Base-by-base conservation (phyloP, 495 filamentous ascomycete genomes). In the Hypoxylon intermedium region DNA sequence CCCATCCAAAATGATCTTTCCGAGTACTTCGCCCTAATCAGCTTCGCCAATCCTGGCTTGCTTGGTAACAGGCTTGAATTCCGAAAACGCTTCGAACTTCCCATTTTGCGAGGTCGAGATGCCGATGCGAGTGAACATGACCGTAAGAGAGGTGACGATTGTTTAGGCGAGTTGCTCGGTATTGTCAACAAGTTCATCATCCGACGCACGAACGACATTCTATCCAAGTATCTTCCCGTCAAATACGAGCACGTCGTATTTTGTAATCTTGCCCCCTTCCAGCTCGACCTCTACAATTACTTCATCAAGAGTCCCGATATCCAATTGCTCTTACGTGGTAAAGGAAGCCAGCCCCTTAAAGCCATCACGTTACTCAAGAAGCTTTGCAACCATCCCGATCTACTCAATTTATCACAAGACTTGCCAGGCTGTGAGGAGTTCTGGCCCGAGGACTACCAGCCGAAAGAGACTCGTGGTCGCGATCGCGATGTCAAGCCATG, bases 221-320 rank as follows among this genome's bases (percentile, higher is more conserved):
- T 99, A 15, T 96, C 93, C 33, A 98, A 99, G 71, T 99, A 99
- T 74, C 82, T 99, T 42, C 95, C 94, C 2, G 85, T 98, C 75
- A 99, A 99, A 76, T 99, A 99, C 75, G 94, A 99, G 68, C 94
- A 99, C 74, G 94, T 99, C 23, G 95, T 99, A n/a, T 99, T 99
- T 78, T 99, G 94, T 81, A 96, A 95, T 66, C 82, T 97, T 26
- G 88, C 93, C 18, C 87, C 89, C 0, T 98, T 99, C 76, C 94
- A 99, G 71, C 78, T 92, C 38, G 90, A 87, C 57, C 79, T 99
- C 5, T 99, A 99, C 75, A 96, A 94, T 63, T 87, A 97, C 72
- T 99, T 99, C 75, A 91, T 99, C 73, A 87, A 90, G 42, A 96
- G 92, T 46, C 94, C 95, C 0, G 92, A 96, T 49, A 97, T 99